These are phyloP conservation scores for Sugiyamaella grinbergsii DNA, from an alignment of 1,139 yeast genomes.

Conservation along the genomic window DNA sequence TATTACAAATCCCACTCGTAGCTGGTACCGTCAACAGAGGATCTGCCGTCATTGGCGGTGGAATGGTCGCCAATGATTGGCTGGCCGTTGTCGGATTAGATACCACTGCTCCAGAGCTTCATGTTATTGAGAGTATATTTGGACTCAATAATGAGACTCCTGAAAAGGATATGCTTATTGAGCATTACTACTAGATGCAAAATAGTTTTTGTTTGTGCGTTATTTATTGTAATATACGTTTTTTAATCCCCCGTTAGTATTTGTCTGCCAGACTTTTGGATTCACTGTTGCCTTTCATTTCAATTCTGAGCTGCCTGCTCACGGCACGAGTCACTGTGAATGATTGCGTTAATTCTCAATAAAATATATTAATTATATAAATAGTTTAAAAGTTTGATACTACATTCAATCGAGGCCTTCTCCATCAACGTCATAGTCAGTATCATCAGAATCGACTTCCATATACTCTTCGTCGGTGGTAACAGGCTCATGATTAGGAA, in stretches of 20 bases:
- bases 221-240: slow-evolving; percentile 23
- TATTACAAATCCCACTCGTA: slow-evolving; percentile 94
- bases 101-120: slow-evolving; percentile 97
- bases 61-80: slow-evolving; percentile 98
- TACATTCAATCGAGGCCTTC: slow-evolving; percentile 21
- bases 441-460: slow-evolving; percentile 53
- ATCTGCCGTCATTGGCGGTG: slow-evolving; percentile 96
- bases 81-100: slow-evolving; percentile 95
- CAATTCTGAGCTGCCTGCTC: background rate
- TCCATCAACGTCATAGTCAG: slow-evolving; percentile 24
- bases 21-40: slow-evolving; percentile 99
- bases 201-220: slow-evolving; percentile 6
- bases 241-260: background rate
- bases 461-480: slow-evolving; percentile 60
- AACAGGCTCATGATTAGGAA: slow-evolving; percentile 79
- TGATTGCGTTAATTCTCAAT: background rate
- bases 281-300: background rate
- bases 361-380: slow-evolving; percentile 1
- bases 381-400: background rate
- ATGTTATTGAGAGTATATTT: slow-evolving; percentile 95
- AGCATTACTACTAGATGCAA: slow-evolving; percentile 42
- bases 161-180: slow-evolving; percentile 46
- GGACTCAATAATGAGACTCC: slow-evolving; percentile 46
- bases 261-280: too few species aligned
- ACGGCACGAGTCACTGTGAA: too few species aligned